Evolutionary conservation across 75 land plant species (phyloP).

Genomic region (Pinus albicaulis): DNA sequence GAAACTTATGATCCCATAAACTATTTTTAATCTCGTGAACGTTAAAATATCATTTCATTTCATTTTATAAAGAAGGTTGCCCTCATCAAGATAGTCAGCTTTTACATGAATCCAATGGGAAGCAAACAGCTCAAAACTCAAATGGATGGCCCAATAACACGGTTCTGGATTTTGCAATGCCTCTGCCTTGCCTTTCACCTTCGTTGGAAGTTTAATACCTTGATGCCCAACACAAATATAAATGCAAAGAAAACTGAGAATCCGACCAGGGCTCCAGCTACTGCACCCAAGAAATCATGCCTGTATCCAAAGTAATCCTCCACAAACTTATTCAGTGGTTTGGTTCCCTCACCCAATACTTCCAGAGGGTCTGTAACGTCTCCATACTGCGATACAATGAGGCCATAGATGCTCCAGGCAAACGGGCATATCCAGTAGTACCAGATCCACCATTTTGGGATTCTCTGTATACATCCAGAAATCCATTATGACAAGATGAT

Average conservation of each 20-base stretch:
- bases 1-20: too few relatives aligned
- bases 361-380: slow-evolving; percentile 10
- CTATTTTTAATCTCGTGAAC: too few relatives aligned
- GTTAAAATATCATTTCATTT: too few relatives aligned
- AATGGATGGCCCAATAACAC: too few relatives aligned
- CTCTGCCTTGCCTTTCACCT: slow-evolving; percentile 18
- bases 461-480: slow-evolving; percentile 15
- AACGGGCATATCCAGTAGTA: slow-evolving; percentile 39
- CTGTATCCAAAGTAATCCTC: slow-evolving; percentile 39
- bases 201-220: slow-evolving; percentile 72
- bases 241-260: slow-evolving; percentile 46
- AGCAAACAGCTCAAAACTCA: too few relatives aligned
- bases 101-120: too few relatives aligned
- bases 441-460: slow-evolving; percentile 45
- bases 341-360: not conserved
- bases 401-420: slow-evolving; percentile 37
- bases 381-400: slow-evolving; percentile 34
- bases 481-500: too few relatives aligned
- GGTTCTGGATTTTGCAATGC: too few relatives aligned
- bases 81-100: too few relatives aligned
- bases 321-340: slow-evolving; percentile 9
- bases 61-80: too few relatives aligned
- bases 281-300: slow-evolving; percentile 41
- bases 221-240: slow-evolving; percentile 41
- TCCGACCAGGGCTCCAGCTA: slow-evolving; percentile 24